A percentile compares a stretch with the other conserved stretches of the same genome.
Conservation (phyloP, 768 basidiomycete species). For the Naganishia onofrii region DNA sequence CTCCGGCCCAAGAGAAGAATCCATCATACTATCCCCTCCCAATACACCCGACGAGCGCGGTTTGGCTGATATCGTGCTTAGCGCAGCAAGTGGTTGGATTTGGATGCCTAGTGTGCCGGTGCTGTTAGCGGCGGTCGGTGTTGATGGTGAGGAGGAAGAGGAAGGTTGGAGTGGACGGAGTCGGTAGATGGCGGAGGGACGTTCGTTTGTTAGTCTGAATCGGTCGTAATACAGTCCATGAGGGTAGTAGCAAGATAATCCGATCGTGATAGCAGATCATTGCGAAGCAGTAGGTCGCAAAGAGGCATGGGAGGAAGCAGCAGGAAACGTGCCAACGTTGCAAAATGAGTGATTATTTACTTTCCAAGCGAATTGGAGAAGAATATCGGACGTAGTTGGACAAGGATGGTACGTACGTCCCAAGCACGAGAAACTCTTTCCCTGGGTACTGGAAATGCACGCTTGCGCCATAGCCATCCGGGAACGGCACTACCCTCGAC, state of each 20-base stretch:
- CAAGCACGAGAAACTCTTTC: conserved; percentile 46
- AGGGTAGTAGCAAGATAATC: too few relatives aligned
- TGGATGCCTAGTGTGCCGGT: conserved; percentile 50
- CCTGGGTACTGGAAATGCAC: conserved; percentile 51
- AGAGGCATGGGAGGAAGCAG: neutral
- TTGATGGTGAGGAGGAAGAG: neutral
- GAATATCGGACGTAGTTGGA: too few relatives aligned
- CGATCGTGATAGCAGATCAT: too few relatives aligned
- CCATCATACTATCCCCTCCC: neutral
- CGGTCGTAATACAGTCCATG: too few relatives aligned
- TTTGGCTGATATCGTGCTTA: conserved; percentile 33
- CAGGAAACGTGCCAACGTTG: too few relatives aligned
- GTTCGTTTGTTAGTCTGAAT: conserved; percentile 43
- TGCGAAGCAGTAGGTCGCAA: neutral
- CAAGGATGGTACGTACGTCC: conserved; percentile 37
- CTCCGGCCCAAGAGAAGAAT: too few relatives aligned
- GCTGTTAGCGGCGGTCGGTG: conserved; percentile 15
- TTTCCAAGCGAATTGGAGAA: too few relatives aligned
- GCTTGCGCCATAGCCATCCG: conserved; percentile 49
- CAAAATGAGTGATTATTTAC: too few relatives aligned
- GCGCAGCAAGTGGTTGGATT: conserved; percentile 41
- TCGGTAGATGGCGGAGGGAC: conserved; percentile 47
- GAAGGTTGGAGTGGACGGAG: conserved; percentile 36
- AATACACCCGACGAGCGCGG: conserved; percentile 20
- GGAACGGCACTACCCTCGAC: conserved; percentile 45